Evolutionary conservation across 169 alveolate species (phyloP), one percentile per base, ranked within the genome.

Genomic region (Besnoitia besnoiti): DNA sequence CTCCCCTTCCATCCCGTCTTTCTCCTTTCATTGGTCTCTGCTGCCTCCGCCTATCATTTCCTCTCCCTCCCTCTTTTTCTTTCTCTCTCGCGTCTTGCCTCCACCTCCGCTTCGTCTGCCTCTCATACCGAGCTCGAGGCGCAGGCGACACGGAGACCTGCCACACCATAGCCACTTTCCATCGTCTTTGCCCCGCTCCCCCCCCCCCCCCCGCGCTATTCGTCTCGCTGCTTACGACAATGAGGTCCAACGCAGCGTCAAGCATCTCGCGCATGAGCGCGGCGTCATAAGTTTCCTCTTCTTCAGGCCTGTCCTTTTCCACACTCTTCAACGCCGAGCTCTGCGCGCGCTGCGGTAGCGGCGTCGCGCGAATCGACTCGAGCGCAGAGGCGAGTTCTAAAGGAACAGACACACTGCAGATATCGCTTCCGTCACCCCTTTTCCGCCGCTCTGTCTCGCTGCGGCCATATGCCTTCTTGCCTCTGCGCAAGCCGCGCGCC

Each of bases 371-470:
- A 35, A 67, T 35, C n/a, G 39, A 19, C 44, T 67, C 80, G 12
- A 67, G 80, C 12, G 80, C 80, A n/a, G 80, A 67, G 30, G 44
- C 80, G 47, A 67, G 80, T 16, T 67, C 80, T 67, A 42, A 1
- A n/a, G 44, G 47, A 7, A n/a, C 5, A 61, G 19, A 4, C 30
- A 7, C 37, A 61, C 35, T 4, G 37, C 7, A 19, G 76, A n/a
- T 4, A 24, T 4, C 76, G 10, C 10, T 30, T 24, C 10, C 40
- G 19, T 8, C 76, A 61, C 35, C 8, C 21, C 40, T 27, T n/a
- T 30, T 7, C 19, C 80, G 3, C 44, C 42, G 0, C 46, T 1
- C 46, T 37, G 24, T 3, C 44, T 16, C n/a, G 44, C 21, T 4
- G 40, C n/a, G n/a, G n/a, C n/a, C n/a, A n/a, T n/a, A n/a, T n/a